Conservation (phyloP, 1,284 basidiomycete species). For the Rhodotorula glutinis region DNA sequence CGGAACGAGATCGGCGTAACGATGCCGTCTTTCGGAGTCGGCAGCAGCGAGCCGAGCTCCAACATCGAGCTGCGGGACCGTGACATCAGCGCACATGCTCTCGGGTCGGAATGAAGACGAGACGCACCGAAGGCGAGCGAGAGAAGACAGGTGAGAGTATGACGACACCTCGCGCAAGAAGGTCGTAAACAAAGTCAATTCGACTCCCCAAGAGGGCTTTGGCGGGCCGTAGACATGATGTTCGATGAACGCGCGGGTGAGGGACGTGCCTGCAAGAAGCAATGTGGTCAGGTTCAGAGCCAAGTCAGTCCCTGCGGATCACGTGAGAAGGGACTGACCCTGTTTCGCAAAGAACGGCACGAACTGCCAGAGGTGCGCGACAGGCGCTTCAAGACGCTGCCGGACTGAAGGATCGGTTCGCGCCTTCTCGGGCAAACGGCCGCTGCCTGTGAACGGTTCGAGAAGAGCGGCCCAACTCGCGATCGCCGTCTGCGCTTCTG, state of each 20-base stretch:
- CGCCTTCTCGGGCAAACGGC: slow-evolving; percentile 26
- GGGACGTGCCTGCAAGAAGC: slow-evolving; percentile 58
- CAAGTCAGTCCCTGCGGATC: neutral
- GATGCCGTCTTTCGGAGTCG: slow-evolving; percentile 86
- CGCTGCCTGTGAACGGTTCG: slow-evolving; percentile 27
- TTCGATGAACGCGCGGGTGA: slow-evolving; percentile 64
- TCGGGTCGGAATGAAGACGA: slow-evolving; percentile 48
- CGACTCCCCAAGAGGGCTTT: slow-evolving; percentile 80
- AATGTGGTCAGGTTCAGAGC: slow-evolving; percentile 31
- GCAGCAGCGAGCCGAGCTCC: slow-evolving; percentile 74
- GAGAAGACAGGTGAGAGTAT: slow-evolving; percentile 80
- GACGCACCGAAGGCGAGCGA: slow-evolving; percentile 52
- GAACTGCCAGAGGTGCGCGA: slow-evolving; percentile 39
- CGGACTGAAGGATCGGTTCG: slow-evolving; percentile 28
- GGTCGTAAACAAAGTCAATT: slow-evolving; percentile 58
- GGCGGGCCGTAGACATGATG: slow-evolving; percentile 76
- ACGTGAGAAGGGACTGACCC: slow-evolving; percentile 34
- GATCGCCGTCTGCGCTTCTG: slow-evolving; percentile 11
- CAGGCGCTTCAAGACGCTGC: slow-evolving; percentile 27
- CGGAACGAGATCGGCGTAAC: slow-evolving; percentile 92
- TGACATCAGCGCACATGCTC: slow-evolving; percentile 40
- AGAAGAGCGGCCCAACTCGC: slow-evolving; percentile 29
- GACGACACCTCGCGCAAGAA: slow-evolving; percentile 80
- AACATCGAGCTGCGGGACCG: slow-evolving; percentile 65
- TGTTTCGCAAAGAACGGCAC: slow-evolving; percentile 41